Conservation (phyloP, 371 early-diverging fungal genomes). For the Mucor indicus region DNA sequence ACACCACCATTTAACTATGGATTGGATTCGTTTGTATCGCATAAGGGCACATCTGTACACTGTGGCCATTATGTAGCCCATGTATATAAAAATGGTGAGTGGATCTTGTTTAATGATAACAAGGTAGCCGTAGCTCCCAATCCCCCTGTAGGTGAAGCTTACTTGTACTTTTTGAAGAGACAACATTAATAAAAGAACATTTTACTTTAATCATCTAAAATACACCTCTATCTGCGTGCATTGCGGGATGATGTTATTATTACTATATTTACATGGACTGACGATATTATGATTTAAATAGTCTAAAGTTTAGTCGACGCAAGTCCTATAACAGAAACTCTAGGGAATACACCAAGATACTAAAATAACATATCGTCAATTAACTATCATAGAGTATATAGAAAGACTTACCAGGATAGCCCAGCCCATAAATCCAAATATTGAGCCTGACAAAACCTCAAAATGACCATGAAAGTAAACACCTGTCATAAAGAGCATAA, state of each 20-base stretch:
- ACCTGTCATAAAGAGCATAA: conserved; percentile 76
- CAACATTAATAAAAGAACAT: conserved; percentile 5
- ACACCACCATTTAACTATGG: conserved; percentile 61
- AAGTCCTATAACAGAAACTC: conserved; percentile 18
- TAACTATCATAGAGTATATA: not conserved
- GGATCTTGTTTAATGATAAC: conserved; percentile 94
- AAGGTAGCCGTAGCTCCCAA: conserved; percentile 78
- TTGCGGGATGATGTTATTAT: too few relatives aligned
- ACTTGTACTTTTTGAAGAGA: conserved; percentile 66
- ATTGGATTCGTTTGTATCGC: conserved; percentile 86
- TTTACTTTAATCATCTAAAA: too few relatives aligned
- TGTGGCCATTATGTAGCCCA: conserved; percentile 97
- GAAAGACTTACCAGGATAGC: conserved; percentile 35
- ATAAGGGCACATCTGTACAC: conserved; percentile 95
- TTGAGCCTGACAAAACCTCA: conserved; percentile 70
- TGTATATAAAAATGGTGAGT: conserved; percentile 65
- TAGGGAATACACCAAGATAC: conserved; percentile 42
- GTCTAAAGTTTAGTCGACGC: conserved; percentile 3
- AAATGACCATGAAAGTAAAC: conserved; percentile 77
- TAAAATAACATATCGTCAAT: conserved; percentile 5
- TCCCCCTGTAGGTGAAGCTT: conserved; percentile 71
- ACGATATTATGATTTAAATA: too few relatives aligned
- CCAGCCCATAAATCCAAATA: conserved; percentile 75
- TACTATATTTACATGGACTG: too few relatives aligned
- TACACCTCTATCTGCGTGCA: too few relatives aligned